Evolutionary conservation across 176 grass and related monocot species (phyloP), one percentile per base, ranked within the genome.

Genomic region (Oryza brachyantha): DNA sequence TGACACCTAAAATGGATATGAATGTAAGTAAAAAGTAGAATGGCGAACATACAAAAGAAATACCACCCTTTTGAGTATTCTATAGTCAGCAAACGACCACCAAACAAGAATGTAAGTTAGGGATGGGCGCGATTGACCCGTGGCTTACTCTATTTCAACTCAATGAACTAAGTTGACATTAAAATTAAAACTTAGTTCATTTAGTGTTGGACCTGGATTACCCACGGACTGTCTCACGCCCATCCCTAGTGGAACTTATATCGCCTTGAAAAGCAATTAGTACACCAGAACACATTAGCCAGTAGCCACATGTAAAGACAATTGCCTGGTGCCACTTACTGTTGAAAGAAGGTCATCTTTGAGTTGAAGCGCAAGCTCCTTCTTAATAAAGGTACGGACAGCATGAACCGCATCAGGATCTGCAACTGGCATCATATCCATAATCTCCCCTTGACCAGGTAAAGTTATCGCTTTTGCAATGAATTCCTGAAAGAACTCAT

Each of bases 321-420:
- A 7, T 55, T 37, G 43, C 9, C 35, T 37, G 34, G 29, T 70
- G 45, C 60, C 65, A 94, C 89, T 90, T 86, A 95, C 96, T 76
- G 87, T 75, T 73, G 90, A 74, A 73, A 95, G 86, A 40, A 99
- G 82, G 60, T 93, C 92, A 75, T 95, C 80, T 82, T 95, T 95
- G 55, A 99, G 86, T 79, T 86, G 85, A 54, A 89, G 59, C 3
- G 90, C 88, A 26, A 99, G 83, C 72, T 99, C 87, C 66, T 95
- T 99, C 79, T 88, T 99, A 80, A 95, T 83, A 70, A 99, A 99
- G 62, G 63, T 85, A 4, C 92, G 85, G 60, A 99, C 96, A 65
- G 96, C 84, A 99, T 99, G 92, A 79, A 99, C 92, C 38, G 96
- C 90, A 86, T 95, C 96, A 5, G 96, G 96, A 92, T 99, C 92